A percentile compares a stretch with the other conserved stretches of the same genome.
Evolutionary conservation across 2,329 filamentous ascomycete genomes (phyloP).

Genomic region (Alternaria sp.): DNA sequence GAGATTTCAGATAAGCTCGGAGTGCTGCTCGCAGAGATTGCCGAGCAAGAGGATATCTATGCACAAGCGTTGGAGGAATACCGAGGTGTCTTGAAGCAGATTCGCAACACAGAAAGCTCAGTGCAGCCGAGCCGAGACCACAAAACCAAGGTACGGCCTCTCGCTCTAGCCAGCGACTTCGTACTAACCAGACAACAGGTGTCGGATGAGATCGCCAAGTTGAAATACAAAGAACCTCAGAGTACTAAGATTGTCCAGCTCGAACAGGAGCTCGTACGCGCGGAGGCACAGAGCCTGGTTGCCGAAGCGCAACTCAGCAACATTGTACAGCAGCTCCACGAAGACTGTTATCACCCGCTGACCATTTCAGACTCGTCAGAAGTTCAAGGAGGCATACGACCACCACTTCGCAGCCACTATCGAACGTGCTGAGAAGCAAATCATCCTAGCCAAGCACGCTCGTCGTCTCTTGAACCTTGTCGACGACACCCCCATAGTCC

Average conservation of each 20-base stretch:
- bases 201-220: constrained; percentile 86
- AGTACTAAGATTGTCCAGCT: constrained; percentile 82
- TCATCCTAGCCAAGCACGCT: constrained; percentile 90
- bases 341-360: constrained; percentile 15
- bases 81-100: constrained; percentile 82
- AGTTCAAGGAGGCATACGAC: constrained; percentile 94
- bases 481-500: constrained; percentile 89
- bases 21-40: constrained; percentile 89
- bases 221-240: constrained; percentile 92
- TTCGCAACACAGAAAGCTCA: constrained; percentile 93
- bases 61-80: constrained; percentile 89
- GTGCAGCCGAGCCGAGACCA: constrained; percentile 92
- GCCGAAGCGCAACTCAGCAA: constrained; percentile 97
- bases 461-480: constrained; percentile 84
- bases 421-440: constrained; percentile 96
- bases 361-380: constrained; percentile 79
- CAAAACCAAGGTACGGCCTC: constrained; percentile 71
- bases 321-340: constrained; percentile 64
- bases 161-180: not conserved
- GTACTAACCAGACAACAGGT: constrained; percentile 59
- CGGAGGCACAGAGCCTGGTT: constrained; percentile 94
- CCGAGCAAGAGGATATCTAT: constrained; percentile 90
- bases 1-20: constrained; percentile 97
- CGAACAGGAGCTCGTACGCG: constrained; percentile 95
- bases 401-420: constrained; percentile 89